phyloP scores from a whole-genome alignment of 768 basidiomycete species.

The Asterophora parasitica region DNA sequence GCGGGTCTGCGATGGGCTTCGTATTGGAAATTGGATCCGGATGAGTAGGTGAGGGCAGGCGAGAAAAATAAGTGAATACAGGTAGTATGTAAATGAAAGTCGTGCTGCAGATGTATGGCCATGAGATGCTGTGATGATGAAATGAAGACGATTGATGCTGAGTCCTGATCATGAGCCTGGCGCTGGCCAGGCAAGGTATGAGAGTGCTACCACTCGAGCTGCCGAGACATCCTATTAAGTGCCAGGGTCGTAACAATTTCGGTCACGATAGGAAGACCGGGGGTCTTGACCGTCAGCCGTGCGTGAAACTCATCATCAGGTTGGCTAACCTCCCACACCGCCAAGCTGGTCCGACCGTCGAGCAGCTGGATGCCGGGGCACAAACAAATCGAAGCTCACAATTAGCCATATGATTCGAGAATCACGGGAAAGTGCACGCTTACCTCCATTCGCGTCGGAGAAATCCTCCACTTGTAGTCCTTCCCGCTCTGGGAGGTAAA shows the following conservation, averaged over 20 bases:
- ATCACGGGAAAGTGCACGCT: slow-evolving; percentile 15
- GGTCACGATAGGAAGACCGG: slow-evolving; percentile 60
- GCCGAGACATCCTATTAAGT: slow-evolving; percentile 66
- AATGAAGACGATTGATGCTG: slow-evolving; percentile 1
- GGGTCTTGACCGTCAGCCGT: slow-evolving; percentile 51
- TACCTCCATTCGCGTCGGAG: slow-evolving; percentile 65
- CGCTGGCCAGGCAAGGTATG: not conserved
- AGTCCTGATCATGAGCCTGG: not conserved
- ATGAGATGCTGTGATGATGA: not conserved
- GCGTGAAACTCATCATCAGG: slow-evolving; percentile 57
- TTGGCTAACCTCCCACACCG: slow-evolving; percentile 62
- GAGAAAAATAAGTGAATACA: slow-evolving; percentile 9
- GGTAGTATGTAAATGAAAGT: slow-evolving; percentile 6
- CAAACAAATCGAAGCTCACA: not conserved
- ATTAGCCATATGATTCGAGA: not conserved
- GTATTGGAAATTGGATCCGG: slow-evolving; percentile 5
- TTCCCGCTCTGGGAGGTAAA: slow-evolving; percentile 66
- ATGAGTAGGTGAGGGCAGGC: too few relatives aligned
- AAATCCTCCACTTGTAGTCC: slow-evolving; percentile 73
- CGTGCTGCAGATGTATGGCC: too few relatives aligned
- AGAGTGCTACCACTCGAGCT: slow-evolving; percentile 45
- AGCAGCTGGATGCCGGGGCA: slow-evolving; percentile 43
- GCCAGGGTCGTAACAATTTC: slow-evolving; percentile 74
- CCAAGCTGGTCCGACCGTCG: slow-evolving; percentile 57
- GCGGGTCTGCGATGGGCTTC: slow-evolving; percentile 5